Evolutionary conservation across 192 early-diverging fungal species (phyloP).

Genomic region (Haplosporangium gracile): DNA sequence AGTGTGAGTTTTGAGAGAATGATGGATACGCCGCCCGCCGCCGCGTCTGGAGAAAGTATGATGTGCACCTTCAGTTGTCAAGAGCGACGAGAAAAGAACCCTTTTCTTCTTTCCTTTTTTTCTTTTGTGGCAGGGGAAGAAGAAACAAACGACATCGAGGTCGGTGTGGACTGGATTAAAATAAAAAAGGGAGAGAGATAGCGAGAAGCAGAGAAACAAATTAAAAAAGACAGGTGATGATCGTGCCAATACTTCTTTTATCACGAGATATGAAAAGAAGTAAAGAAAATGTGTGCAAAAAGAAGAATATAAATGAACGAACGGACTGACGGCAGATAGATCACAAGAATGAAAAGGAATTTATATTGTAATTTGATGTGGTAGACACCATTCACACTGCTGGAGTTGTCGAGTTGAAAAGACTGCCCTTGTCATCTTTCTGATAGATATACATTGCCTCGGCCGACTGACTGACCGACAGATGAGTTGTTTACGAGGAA

Average conservation of each 20-base stretch:
- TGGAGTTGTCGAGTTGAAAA: too few relatives aligned
- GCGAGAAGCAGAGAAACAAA: background rate
- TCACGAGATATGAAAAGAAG: background rate
- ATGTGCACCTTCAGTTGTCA: background rate
- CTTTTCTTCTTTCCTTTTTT: background rate
- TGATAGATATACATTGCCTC: background rate
- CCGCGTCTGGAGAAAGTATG: conserved; percentile 1
- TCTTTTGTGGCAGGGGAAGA: background rate
- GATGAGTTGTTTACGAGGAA: background rate
- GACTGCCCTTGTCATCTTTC: background rate
- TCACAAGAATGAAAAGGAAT: too few relatives aligned
- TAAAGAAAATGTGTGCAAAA: too few relatives aligned
- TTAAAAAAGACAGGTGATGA: background rate
- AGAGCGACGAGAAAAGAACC: background rate
- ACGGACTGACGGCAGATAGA: too few relatives aligned
- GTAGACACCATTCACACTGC: too few relatives aligned
- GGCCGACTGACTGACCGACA: too few relatives aligned
- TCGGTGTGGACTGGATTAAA: background rate
- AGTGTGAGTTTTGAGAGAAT: background rate
- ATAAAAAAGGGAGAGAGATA: background rate
- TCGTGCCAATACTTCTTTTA: background rate
- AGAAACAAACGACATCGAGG: background rate
- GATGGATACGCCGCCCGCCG: background rate
- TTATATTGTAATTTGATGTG: too few relatives aligned
- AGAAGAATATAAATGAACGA: too few relatives aligned